Evolutionary conservation across 352 stramenopile species (phyloP).

Genomic region (Phytophthora tentaculata): DNA sequence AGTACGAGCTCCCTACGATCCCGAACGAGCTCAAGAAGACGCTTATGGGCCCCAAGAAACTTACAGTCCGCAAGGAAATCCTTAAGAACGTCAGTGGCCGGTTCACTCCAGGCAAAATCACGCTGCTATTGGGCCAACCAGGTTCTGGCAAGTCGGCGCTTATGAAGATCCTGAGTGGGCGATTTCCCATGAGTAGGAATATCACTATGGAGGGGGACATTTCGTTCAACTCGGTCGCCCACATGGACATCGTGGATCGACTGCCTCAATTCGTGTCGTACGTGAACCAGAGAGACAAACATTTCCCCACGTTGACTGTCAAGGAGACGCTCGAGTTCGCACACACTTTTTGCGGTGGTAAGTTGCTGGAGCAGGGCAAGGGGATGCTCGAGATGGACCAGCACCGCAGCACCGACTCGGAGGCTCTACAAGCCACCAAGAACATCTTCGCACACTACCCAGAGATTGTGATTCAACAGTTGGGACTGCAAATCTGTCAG

Average conservation of each 20-base stretch:
- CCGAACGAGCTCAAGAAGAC: conserved; percentile 38
- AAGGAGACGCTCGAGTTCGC: conserved; percentile 30
- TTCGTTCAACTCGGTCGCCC: conserved; percentile 33
- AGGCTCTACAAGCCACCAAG: conserved; percentile 19
- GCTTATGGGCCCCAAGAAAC: conserved; percentile 29
- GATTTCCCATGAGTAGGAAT: conserved; percentile 42
- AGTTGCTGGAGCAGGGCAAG: conserved; percentile 30
- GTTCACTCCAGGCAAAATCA: conserved; percentile 33
- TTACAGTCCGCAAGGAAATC: conserved; percentile 38
- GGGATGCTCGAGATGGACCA: conserved; percentile 39
- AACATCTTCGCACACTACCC: conserved; percentile 27
- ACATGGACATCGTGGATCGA: conserved; percentile 20
- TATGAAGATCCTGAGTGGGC: conserved; percentile 44
- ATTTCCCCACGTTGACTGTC: conserved; percentile 16
- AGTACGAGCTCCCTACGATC: conserved; percentile 23
- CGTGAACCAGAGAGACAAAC: conserved; percentile 19
- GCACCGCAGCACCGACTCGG: conserved; percentile 22
- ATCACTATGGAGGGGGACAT: conserved; percentile 36
- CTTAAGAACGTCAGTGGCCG: conserved; percentile 36
- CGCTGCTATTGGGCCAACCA: conserved; percentile 14
- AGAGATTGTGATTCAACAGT: conserved; percentile 18
- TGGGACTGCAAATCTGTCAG: conserved; percentile 24
- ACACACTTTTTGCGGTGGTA: conserved; percentile 36
- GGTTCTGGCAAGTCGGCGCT: conserved; percentile 19
- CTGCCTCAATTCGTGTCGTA: conserved; percentile 31